phyloP scores from a whole-genome alignment of 2,329 filamentous ascomycete genomes.

The Penicillium capsulatum region DNA sequence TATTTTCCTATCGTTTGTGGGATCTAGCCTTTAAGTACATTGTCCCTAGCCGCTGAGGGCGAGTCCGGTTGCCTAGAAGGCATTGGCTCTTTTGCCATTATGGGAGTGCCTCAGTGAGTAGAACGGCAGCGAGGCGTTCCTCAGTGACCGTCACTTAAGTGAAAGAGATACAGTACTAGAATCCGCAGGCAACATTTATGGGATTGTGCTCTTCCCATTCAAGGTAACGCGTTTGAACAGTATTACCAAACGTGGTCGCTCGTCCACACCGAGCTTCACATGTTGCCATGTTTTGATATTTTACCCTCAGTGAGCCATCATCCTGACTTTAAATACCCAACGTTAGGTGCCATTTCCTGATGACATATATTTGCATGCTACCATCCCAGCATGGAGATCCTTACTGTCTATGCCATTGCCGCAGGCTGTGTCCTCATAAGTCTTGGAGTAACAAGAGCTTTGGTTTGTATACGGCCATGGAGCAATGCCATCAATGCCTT shows the following conservation, averaged over 20 bases:
- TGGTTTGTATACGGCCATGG: not conserved
- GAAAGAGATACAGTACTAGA: not conserved
- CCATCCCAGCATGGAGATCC: conserved; percentile 2
- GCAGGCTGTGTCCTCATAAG: conserved; percentile 6
- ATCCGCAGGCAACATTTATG: not conserved
- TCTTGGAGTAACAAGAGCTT: not conserved
- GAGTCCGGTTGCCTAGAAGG: not conserved
- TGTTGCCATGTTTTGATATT: not conserved
- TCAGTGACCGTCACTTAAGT: not conserved
- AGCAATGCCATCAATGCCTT: conserved; percentile 3
- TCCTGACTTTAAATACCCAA: not conserved
- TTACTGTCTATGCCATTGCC: conserved; percentile 24
- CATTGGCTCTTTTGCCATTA: not conserved
- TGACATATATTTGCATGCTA: not conserved
- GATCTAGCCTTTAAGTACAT: not conserved
- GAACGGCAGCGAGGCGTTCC: not conserved
- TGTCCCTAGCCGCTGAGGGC: not conserved
- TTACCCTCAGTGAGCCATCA: not conserved
- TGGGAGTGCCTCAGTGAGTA: not conserved
- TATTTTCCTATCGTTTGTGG: not conserved
- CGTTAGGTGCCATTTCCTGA: not conserved
- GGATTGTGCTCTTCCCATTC: not conserved
- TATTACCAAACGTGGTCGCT: not conserved
- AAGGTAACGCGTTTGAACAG: not conserved
- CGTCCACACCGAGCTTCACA: not conserved